Percentiles rank a stretch among this genome's conserved stretches.
These are phyloP conservation scores for Agaricus blazei DNA, from an alignment of 768 basidiomycete species.

Conservation along the genomic window DNA sequence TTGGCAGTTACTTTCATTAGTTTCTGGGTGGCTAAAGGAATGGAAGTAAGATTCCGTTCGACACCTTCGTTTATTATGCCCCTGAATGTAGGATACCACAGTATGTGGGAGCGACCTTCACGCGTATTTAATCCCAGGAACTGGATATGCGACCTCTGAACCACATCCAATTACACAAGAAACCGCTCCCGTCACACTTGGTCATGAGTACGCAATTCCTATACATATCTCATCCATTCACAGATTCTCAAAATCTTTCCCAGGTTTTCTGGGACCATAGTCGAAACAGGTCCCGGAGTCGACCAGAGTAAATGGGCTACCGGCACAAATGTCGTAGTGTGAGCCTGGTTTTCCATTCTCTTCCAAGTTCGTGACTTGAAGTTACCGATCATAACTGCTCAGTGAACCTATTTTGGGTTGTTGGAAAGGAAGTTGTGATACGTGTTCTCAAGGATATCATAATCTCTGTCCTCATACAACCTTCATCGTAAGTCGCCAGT, in stretches of 20 bases:
- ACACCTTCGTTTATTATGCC: neutral
- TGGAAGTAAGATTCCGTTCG: constrained; percentile 21
- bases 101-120: constrained; percentile 48
- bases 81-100: constrained; percentile 6
- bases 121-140: constrained; percentile 28
- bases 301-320: constrained; percentile 24
- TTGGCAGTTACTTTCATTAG: neutral
- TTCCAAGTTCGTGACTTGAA: neutral
- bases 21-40: constrained; percentile 14
- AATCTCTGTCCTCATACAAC: constrained; percentile 28
- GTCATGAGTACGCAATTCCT: constrained; percentile 35
- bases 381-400: too few species aligned
- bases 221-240: neutral
- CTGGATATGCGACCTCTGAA: constrained; percentile 21
- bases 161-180: constrained; percentile 34
- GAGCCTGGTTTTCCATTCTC: constrained; percentile 6
- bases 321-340: constrained; percentile 32
- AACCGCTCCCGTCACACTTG: constrained; percentile 35
- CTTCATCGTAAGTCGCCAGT: constrained; percentile 29
- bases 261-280: constrained; percentile 31
- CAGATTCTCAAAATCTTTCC: neutral
- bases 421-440: constrained; percentile 22
- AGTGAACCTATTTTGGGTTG: constrained; percentile 28
- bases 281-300: constrained; percentile 26
- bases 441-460: constrained; percentile 26